Evolutionary conservation across 1,284 basidiomycete genomes (phyloP).

Genomic region (Lignosus rhinocerotis): DNA sequence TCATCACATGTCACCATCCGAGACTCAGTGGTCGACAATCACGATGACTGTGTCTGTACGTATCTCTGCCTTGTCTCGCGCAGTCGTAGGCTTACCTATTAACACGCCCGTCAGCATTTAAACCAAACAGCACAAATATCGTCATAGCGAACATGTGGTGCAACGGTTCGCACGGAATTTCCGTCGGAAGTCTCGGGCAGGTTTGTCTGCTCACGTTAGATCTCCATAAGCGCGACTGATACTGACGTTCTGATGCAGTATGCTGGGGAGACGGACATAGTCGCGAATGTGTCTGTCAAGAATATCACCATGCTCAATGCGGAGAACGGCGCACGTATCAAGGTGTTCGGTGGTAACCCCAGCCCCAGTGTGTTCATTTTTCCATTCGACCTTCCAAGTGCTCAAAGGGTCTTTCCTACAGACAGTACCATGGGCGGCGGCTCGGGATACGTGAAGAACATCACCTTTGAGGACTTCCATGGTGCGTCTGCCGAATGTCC

Average conservation of each 20-base stretch:
- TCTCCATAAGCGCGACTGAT: slow-evolving; percentile 12
- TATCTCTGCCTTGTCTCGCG: neutral
- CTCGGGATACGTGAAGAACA: slow-evolving; percentile 58
- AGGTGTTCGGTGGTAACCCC: slow-evolving; percentile 57
- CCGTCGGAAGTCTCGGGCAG: slow-evolving; percentile 50
- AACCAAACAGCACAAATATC: slow-evolving; percentile 66
- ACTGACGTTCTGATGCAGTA: slow-evolving; percentile 39
- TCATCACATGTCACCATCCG: slow-evolving; percentile 51
- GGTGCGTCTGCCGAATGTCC: slow-evolving; percentile 15
- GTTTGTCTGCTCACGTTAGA: slow-evolving; percentile 5
- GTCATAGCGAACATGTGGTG: slow-evolving; percentile 60
- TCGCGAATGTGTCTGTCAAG: slow-evolving; percentile 59
- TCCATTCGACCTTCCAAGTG: neutral
- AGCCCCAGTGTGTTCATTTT: slow-evolving; percentile 24
- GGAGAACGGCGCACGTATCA: slow-evolving; percentile 68
- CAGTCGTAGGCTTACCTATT: neutral
- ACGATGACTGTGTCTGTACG: slow-evolving; percentile 59
- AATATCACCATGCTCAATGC: slow-evolving; percentile 62
- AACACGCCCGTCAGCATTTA: slow-evolving; percentile 47
- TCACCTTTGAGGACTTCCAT: slow-evolving; percentile 50
- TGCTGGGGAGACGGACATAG: slow-evolving; percentile 61
- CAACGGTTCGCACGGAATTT: slow-evolving; percentile 63
- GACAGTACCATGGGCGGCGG: slow-evolving; percentile 50
- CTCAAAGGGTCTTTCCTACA: neutral
- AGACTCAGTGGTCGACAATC: slow-evolving; percentile 58